These are phyloP conservation scores for Xylaria curta DNA, from an alignment of 495 filamentous ascomycete genomes.

Conservation along the genomic window DNA sequence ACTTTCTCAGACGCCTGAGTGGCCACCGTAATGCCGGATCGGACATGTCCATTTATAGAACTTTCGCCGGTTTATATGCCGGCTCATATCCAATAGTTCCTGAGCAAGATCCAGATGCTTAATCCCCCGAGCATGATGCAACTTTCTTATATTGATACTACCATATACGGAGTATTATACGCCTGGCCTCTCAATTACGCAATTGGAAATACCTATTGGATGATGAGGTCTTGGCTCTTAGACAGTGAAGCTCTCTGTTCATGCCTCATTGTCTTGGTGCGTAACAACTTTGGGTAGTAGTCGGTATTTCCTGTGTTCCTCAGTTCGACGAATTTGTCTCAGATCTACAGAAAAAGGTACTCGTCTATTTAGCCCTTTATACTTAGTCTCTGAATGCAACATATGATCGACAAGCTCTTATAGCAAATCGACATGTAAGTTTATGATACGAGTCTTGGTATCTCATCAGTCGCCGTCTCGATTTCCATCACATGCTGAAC, in stretches of 20 bases:
- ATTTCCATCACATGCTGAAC: not conserved
- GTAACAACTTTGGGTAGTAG: not conserved
- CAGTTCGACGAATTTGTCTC: not conserved
- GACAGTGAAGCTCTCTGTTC: not conserved
- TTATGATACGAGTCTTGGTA: not conserved
- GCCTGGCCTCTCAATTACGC: not conserved
- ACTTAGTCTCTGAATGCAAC: not conserved
- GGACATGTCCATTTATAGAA: not conserved
- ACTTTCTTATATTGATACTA: not conserved
- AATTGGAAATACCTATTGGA: conserved; percentile 3
- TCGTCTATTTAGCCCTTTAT: not conserved
- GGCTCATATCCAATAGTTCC: no score
- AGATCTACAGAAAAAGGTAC: not conserved
- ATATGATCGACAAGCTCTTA: not conserved
- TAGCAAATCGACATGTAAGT: not conserved
- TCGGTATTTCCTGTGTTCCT: conserved; percentile 4
- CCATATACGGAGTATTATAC: not conserved
- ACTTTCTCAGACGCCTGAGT: not conserved
- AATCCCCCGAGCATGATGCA: not conserved
- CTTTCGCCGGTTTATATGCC: not conserved
- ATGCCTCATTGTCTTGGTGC: not conserved
- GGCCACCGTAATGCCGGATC: not conserved
- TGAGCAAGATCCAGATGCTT: not conserved
- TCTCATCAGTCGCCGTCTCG: not conserved
- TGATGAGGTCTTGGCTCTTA: not conserved